A percentile compares a stretch with the other conserved stretches of the same genome.
Conservation (phyloP, 2,329 filamentous ascomycete species). For the Fusarium penzigii region DNA sequence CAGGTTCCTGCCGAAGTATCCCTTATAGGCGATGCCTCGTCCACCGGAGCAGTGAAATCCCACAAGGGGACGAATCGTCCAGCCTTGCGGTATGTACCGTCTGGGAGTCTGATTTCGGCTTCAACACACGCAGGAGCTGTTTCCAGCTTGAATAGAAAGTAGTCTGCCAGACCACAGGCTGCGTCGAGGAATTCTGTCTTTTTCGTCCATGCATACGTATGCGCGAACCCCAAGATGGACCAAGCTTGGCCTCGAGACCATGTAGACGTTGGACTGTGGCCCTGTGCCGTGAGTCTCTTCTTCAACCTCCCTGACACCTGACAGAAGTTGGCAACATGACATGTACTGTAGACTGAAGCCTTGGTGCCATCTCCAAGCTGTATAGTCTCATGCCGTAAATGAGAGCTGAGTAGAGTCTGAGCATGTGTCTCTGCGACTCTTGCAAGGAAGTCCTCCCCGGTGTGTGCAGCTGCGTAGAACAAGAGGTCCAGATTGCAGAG, state of each 20-base stretch:
- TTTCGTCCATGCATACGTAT: conserved; percentile 48
- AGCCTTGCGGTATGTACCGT: not conserved
- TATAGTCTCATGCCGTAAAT: conserved; percentile 37
- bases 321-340: conserved; percentile 49
- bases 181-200: conserved; percentile 43
- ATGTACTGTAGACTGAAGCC: conserved; percentile 29
- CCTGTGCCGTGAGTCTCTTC: conserved; percentile 49
- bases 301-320: conserved; percentile 40
- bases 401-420: conserved; percentile 37
- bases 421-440: conserved; percentile 42
- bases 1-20: not conserved
- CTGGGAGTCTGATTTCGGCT: conserved; percentile 46
- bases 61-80: not conserved
- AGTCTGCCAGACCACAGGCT: conserved; percentile 43
- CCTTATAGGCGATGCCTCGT: not conserved
- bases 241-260: conserved; percentile 53
- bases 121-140: conserved; percentile 33
- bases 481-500: conserved; percentile 40
- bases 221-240: conserved; percentile 48
- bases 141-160: conserved; percentile 38
- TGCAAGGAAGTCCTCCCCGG: not conserved
- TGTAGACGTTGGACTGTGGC: conserved; percentile 43
- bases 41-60: not conserved
- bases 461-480: conserved; percentile 39
- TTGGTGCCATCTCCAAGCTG: not conserved